Conservation (phyloP, 371 early-diverging fungal species). For the Syncephalis fuscata region DNA sequence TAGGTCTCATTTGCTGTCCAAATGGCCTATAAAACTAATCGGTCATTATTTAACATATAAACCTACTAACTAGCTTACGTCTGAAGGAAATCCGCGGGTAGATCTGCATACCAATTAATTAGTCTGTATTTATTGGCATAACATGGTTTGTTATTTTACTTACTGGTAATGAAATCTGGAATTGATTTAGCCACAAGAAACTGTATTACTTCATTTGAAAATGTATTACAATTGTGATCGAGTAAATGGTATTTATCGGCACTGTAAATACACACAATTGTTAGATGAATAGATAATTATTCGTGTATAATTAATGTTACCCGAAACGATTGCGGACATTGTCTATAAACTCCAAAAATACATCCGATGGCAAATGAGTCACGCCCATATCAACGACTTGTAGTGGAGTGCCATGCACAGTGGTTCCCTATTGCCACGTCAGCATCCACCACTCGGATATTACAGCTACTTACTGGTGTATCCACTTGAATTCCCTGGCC, state of each 20-base stretch:
- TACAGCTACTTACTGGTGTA: conserved; percentile 17
- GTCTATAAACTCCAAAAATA: conserved; percentile 60
- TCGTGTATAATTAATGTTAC: conserved; percentile 17
- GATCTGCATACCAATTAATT: no score
- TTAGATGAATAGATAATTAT: conserved; percentile 27
- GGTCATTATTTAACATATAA: conserved; percentile 4
- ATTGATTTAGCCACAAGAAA: conserved; percentile 64
- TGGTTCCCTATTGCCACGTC: conserved; percentile 18
- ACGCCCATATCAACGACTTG: conserved; percentile 61
- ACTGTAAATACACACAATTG: conserved; percentile 6
- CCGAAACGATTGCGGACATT: conserved; percentile 6
- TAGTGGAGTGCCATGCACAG: conserved; percentile 56
- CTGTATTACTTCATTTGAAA: conserved; percentile 54
- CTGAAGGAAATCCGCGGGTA: conserved; percentile 47
- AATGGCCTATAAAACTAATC: conserved; percentile 36
- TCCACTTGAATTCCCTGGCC: conserved; percentile 52
- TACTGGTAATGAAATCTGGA: conserved; percentile 48
- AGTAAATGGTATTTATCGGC: conserved; percentile 77
- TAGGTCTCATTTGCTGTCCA: conserved; percentile 55
- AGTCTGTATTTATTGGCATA: no score
- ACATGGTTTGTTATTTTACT: no score
- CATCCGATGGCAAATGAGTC: conserved; percentile 61
- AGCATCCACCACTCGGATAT: neutral
- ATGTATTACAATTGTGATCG: conserved; percentile 80
- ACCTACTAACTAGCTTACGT: conserved; percentile 22